These are phyloP conservation scores for Stygiomarasmius scandens DNA, from an alignment of 1,284 basidiomycete genomes.

Conservation along the genomic window DNA sequence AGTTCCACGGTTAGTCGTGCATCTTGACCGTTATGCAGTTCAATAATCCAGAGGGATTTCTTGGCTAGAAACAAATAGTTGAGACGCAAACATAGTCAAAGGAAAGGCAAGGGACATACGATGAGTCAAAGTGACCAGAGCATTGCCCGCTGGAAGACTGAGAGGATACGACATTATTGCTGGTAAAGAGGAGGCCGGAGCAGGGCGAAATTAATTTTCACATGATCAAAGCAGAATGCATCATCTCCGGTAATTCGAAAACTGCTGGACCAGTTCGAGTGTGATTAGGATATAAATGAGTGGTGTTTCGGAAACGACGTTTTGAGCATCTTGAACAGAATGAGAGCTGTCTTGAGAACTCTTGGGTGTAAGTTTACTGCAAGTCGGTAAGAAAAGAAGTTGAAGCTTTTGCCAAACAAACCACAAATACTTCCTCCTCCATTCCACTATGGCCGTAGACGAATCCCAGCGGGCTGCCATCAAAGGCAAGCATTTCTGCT, in stretches of 20 bases:
- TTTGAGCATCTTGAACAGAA: no score
- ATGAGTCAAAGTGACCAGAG: conserved; percentile 64
- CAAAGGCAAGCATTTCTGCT: conserved; percentile 35
- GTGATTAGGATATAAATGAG: background rate
- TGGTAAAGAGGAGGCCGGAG: no score
- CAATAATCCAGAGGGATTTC: conserved; percentile 68
- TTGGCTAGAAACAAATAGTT: conserved; percentile 41
- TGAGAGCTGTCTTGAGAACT: no score
- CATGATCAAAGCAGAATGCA: no score
- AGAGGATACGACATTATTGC: conserved; percentile 47
- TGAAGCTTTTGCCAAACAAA: background rate
- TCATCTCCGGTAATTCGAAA: no score
- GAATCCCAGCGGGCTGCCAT: conserved; percentile 49
- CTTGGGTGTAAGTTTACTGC: no score
- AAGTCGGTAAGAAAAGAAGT: background rate
- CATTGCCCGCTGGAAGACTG: conserved; percentile 46
- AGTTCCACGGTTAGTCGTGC: conserved; percentile 68
- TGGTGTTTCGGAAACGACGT: no score
- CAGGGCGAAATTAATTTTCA: no score
- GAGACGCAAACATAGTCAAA: background rate
- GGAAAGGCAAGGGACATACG: conserved; percentile 43
- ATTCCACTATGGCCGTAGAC: conserved; percentile 38
- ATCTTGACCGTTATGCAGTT: conserved; percentile 78
- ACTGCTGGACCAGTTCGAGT: background rate
- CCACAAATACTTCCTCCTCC: background rate